phyloP scores from a whole-genome alignment of 768 basidiomycete species.

The Pisolithus sp. region DNA sequence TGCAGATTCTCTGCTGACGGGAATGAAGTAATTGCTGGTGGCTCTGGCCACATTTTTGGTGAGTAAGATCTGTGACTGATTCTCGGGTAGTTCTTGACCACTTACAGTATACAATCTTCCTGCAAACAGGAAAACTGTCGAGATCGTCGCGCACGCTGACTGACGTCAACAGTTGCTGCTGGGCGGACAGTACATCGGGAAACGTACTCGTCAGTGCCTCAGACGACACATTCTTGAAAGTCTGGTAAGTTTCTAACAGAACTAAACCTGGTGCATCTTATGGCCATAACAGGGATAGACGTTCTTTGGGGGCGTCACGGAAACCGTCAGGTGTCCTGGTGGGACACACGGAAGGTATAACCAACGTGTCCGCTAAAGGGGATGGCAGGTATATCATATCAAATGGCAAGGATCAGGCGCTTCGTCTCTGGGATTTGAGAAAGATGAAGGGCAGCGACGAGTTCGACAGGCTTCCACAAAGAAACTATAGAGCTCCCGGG shows the following conservation, averaged over 20 bases:
- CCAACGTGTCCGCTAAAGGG: constrained; percentile 91
- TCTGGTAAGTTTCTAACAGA: constrained; percentile 57
- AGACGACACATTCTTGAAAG: constrained; percentile 91
- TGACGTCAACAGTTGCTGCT: constrained; percentile 96
- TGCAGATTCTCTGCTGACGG: constrained; percentile 96
- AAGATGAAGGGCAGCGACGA: constrained; percentile 80
- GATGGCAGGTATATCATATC: constrained; percentile 94
- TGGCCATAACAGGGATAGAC: constrained; percentile 40
- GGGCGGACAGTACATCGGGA: constrained; percentile 89
- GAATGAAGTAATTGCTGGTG: constrained; percentile 91
- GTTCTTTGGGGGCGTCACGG: constrained; percentile 39
- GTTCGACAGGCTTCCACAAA: constrained; percentile 46
- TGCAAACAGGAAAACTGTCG: constrained; percentile 70
- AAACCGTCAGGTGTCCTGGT: constrained; percentile 91
- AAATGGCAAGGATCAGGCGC: constrained; percentile 92
- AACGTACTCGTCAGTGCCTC: constrained; percentile 94
- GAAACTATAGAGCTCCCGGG: constrained; percentile 47
- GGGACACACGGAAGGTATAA: constrained; percentile 94
- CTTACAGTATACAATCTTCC: constrained; percentile 83
- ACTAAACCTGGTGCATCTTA: neutral
- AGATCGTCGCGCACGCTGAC: constrained; percentile 79
- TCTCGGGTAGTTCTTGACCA: too few relatives aligned
- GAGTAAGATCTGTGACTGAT: constrained; percentile 20
- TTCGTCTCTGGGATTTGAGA: constrained; percentile 89
- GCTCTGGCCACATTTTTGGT: constrained; percentile 77